Evolutionary conservation across 345 rosid genomes (phyloP).

Genomic region (Leavenworthia alabamica): DNA sequence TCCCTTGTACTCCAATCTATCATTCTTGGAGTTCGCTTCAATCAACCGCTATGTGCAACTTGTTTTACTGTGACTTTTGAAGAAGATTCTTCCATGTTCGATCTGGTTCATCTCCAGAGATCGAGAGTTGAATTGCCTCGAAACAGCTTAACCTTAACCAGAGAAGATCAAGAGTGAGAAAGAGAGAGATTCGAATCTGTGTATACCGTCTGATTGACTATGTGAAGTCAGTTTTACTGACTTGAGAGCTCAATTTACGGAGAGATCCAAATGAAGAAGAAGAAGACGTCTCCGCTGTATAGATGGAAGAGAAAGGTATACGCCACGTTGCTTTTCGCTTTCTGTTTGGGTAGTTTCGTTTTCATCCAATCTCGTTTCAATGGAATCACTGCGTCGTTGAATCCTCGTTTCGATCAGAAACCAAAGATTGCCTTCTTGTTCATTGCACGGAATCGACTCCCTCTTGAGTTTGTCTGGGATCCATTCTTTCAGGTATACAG

Average conservation of each 20-base stretch:
- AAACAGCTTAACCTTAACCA: not conserved
- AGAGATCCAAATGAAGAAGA: conserved; percentile 64
- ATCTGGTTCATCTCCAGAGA: conserved; percentile 22
- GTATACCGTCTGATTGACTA: not conserved
- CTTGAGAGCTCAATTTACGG: not conserved
- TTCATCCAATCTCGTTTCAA: conserved; percentile 57
- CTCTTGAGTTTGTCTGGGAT: conserved; percentile 84
- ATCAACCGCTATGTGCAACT: not conserved
- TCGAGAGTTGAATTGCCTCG: conserved; percentile 15
- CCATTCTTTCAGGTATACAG: conserved; percentile 61
- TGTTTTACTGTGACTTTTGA: not conserved
- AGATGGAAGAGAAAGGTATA: conserved; percentile 71
- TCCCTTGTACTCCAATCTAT: conserved; percentile 16
- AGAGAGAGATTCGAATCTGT: not conserved
- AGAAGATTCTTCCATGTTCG: conserved; percentile 19
- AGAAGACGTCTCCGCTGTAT: conserved; percentile 39
- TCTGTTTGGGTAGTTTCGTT: conserved; percentile 53
- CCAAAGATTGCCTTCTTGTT: conserved; percentile 81
- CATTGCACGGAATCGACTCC: conserved; percentile 79
- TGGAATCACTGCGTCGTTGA: conserved; percentile 41
- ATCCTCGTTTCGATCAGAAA: conserved; percentile 32
- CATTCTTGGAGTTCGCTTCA: conserved; percentile 10
- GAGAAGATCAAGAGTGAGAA: not conserved
- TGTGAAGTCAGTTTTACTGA: not conserved
- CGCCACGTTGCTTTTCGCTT: conserved; percentile 34